Evolutionary conservation across 2,329 filamentous ascomycete species (phyloP).

Genomic region (Colletotrichum simmondsii): DNA sequence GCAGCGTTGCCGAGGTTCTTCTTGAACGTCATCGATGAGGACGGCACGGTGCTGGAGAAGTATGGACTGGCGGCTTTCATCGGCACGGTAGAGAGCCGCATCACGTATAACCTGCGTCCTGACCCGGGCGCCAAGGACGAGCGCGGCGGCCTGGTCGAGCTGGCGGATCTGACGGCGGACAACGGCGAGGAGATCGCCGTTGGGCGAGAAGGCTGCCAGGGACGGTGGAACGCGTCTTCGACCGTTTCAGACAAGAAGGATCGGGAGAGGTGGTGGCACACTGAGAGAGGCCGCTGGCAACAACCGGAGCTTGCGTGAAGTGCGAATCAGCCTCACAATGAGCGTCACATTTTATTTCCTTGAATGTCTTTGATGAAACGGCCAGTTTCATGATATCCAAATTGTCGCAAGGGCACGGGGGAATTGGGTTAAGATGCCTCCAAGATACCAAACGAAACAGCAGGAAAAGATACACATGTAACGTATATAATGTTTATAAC

Average conservation of each 20-base stretch:
- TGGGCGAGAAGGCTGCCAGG: constrained; percentile 53
- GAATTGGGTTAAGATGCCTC: neutral
- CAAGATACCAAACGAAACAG: constrained; percentile 16
- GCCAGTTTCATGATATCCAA: constrained; percentile 13
- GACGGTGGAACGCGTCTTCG: constrained; percentile 57
- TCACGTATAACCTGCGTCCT: constrained; percentile 70
- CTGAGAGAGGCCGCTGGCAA: constrained; percentile 58
- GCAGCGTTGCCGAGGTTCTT: constrained; percentile 62
- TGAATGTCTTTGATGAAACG: constrained; percentile 1
- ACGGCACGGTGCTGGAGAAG: constrained; percentile 61
- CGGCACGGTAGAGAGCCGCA: constrained; percentile 67
- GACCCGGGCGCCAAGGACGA: constrained; percentile 67
- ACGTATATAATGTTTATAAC: constrained; percentile 20
- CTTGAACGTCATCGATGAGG: constrained; percentile 67
- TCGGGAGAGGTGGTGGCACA: constrained; percentile 62
- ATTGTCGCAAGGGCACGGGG: neutral
- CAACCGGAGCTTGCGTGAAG: constrained; percentile 36
- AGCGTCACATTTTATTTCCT: neutral
- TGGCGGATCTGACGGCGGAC: constrained; percentile 61
- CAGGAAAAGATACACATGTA: neutral
- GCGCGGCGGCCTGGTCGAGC: constrained; percentile 64
- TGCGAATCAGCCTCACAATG: neutral
- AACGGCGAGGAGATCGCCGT: constrained; percentile 55
- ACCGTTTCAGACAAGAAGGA: constrained; percentile 56
- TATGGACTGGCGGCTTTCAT: constrained; percentile 70